Evolutionary conservation across 2,329 filamentous ascomycete genomes (phyloP), one percentile per base, ranked within the genome.

Genomic region (Cytospora piceicola): DNA sequence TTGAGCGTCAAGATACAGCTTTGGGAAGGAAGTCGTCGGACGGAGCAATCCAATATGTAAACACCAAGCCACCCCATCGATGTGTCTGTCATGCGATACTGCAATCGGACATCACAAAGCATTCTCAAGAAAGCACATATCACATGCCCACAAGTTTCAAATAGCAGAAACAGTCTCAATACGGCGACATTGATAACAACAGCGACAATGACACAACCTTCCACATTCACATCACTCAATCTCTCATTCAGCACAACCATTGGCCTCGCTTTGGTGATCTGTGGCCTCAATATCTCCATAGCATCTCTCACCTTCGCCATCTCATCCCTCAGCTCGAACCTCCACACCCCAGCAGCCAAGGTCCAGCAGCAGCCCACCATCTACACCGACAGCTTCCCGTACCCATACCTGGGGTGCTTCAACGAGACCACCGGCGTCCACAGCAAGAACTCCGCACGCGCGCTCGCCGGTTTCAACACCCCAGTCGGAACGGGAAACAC

Each of bases 401-500:
- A 85, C 75, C 68, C 63, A 20, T 87, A 87, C 74, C 72, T 75
- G n/a, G 85, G 85, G 64, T 88, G 86, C 77, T 87, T 77, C 76
- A 85, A 85, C 70, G 85, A 88, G 72, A 86, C 85, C 2, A 81
- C 78, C n/a, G 76, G 77, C 49, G 71, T 83, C 17, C 67, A 74
- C 17, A 74, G 75, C 67, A 78, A 82, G 5, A 76, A 77, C 32
- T 76, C 76, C 56, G 72, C 67, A 58, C 80, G 78, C 70, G 83
- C 85, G 20, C 76, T 88, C 5, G 69, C 74, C 24, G 79, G 77
- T 55, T 81, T 81, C 56, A 72, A 71, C 56, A 77, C 78, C 68
- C 73, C 78, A 64, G 77, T 80, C 51, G 69, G 72, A 20, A 71
- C 77, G 12, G 81, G 78, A 62, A 75, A 75, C 67, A 84, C 87